Evolutionary conservation across 768 basidiomycete genomes (phyloP).

Genomic region (Phaffia australis): DNA sequence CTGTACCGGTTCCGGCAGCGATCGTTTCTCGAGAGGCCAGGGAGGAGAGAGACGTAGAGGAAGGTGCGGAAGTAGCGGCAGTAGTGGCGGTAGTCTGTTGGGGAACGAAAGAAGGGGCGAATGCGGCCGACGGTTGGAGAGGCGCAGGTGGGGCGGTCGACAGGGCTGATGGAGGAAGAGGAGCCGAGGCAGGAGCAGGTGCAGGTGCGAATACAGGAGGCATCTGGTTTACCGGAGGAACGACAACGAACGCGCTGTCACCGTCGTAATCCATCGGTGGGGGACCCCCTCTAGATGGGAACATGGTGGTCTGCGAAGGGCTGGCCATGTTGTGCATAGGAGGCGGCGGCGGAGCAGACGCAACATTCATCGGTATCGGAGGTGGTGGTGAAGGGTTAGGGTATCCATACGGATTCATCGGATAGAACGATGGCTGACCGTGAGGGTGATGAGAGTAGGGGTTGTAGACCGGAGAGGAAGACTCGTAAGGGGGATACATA

Average conservation of each 20-base stretch:
- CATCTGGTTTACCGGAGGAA: conserved; percentile 19
- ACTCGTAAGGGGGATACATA: conserved; percentile 19
- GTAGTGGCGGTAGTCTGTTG: conserved; percentile 18
- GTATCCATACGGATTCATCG: conserved; percentile 21
- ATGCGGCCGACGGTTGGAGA: conserved; percentile 6
- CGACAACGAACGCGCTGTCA: conserved; percentile 25
- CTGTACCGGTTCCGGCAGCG: conserved; percentile 15
- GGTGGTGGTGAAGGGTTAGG: conserved; percentile 6
- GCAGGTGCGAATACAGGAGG: conserved; percentile 18
- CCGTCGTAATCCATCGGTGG: conserved; percentile 26
- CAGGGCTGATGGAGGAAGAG: background rate
- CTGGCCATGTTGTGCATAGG: conserved; percentile 16
- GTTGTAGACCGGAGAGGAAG: background rate
- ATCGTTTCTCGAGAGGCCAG: conserved; percentile 4
- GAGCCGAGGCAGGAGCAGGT: conserved; percentile 11
- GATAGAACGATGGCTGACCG: conserved; percentile 21
- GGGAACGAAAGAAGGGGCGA: conserved; percentile 27
- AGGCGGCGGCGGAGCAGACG: conserved; percentile 10
- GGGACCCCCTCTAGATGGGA: conserved; percentile 21
- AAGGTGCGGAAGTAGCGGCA: conserved; percentile 1
- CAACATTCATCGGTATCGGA: conserved; percentile 17
- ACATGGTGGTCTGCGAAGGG: conserved; percentile 13
- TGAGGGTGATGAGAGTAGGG: conserved; percentile 6
- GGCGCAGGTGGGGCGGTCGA: conserved; percentile 9
- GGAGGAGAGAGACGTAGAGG: conserved; percentile 22